A percentile compares a stretch with the other conserved stretches of the same genome.
phyloP scores from a whole-genome alignment of 805 yeast species.

The Hemisphaericaspora nanyangensis region DNA sequence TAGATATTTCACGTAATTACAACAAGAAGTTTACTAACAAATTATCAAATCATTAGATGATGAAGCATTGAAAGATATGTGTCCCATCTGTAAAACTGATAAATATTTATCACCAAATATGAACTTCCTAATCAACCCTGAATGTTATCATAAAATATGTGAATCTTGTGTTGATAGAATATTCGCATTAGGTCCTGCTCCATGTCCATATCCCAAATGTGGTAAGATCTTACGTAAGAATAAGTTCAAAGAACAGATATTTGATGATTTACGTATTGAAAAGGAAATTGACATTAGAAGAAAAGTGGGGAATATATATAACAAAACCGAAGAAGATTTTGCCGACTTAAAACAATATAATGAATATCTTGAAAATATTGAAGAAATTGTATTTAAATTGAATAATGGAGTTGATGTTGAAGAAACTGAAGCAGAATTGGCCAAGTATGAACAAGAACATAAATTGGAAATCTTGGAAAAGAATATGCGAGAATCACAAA shows the following conservation, averaged over 20 bases:
- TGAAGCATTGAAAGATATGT: slow-evolving; percentile 68
- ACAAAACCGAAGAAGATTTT: slow-evolving; percentile 77
- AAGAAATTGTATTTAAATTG: slow-evolving; percentile 73
- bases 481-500: slow-evolving; percentile 60
- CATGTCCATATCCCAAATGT: slow-evolving; percentile 92
- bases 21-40: neutral
- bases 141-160: slow-evolving; percentile 97
- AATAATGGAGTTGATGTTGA: slow-evolving; percentile 67
- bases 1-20: too few relatives aligned
- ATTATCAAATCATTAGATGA: slow-evolving; percentile 40
- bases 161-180: slow-evolving; percentile 96
- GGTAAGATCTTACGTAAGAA: slow-evolving; percentile 82
- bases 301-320: slow-evolving; percentile 71
- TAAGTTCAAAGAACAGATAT: slow-evolving; percentile 86
- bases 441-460: slow-evolving; percentile 69
- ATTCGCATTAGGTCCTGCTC: slow-evolving; percentile 91
- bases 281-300: slow-evolving; percentile 88
- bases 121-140: slow-evolving; percentile 90
- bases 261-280: slow-evolving; percentile 87
- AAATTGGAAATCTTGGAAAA: slow-evolving; percentile 73
- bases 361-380: slow-evolving; percentile 78
- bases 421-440: slow-evolving; percentile 60
- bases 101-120: slow-evolving; percentile 90
- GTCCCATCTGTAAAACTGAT: slow-evolving; percentile 97
- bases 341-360: slow-evolving; percentile 57